A percentile compares a stretch with the other conserved stretches of the same genome.
Conservation (phyloP, 106 monocot species). For the Narthecium ossifragum region DNA sequence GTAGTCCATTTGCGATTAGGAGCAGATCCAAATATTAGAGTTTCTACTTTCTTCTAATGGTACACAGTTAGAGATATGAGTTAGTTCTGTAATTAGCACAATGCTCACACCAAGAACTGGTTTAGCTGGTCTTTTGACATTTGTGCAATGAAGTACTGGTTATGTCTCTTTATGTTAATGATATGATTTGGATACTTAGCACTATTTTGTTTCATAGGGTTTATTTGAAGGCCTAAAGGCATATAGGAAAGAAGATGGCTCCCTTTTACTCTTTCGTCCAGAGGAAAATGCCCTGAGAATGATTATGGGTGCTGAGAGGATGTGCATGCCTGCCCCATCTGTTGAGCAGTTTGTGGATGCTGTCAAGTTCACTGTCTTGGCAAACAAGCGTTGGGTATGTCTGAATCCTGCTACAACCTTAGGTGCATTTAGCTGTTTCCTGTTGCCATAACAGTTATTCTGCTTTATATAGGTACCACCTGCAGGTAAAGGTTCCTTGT, state of each 20-base stretch:
- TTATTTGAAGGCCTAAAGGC: slow-evolving; percentile 76
- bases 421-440: no score
- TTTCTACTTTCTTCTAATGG: no score
- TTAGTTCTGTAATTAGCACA: no score
- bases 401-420: not conserved
- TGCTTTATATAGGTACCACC: slow-evolving; percentile 71
- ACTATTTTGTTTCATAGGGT: slow-evolving; percentile 22
- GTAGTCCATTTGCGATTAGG: no score
- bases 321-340: slow-evolving; percentile 90
- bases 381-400: slow-evolving; percentile 86
- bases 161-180: no score
- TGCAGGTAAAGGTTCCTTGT: slow-evolving; percentile 82
- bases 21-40: no score
- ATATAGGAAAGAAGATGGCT: slow-evolving; percentile 57
- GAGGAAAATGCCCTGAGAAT: slow-evolving; percentile 84
- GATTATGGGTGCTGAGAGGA: slow-evolving; percentile 73
- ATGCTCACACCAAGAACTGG: no score
- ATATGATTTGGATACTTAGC: no score
- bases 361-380: slow-evolving; percentile 72
- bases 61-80: no score
- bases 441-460: no score
- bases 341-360: slow-evolving; percentile 88
- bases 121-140: no score
- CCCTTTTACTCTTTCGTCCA: slow-evolving; percentile 82
- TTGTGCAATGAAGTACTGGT: no score